Conservation (phyloP, 768 basidiomycete species). For the Rubroboletus pulcherrimus region DNA sequence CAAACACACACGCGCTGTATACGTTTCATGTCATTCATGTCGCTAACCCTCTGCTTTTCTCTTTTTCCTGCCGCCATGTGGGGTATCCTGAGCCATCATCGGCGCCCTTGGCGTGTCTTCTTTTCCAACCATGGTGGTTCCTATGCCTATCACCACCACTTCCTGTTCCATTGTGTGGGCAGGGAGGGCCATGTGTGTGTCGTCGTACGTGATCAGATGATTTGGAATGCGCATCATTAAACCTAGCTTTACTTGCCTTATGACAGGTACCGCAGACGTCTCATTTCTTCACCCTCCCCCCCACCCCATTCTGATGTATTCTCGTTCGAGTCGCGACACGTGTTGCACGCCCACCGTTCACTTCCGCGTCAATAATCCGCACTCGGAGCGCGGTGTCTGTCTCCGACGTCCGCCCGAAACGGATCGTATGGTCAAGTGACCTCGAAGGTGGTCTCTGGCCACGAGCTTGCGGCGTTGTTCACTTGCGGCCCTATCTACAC, state of each 20-base stretch:
- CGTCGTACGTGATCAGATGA: neutral
- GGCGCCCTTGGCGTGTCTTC: neutral
- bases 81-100: neutral
- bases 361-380: constrained; percentile 21
- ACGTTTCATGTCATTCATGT: neutral
- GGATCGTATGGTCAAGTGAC: constrained; percentile 7
- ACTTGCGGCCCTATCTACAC: neutral
- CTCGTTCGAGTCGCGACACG: constrained; percentile 10
- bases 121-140: neutral
- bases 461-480: neutral
- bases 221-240: constrained; percentile 5
- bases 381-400: neutral
- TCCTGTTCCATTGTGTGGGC: neutral
- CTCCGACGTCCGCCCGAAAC: constrained; percentile 1
- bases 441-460: neutral
- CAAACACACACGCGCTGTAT: neutral
- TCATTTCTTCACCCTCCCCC: neutral
- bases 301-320: neutral
- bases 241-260: constrained; percentile 1
- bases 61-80: neutral
- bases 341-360: constrained; percentile 12
- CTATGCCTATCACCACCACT: neutral
- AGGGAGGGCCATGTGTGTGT: neutral
- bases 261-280: neutral
- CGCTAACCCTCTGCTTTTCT: neutral